Evolutionary conservation across 352 stramenopile species (phyloP), one percentile per base, ranked within the genome.

Genomic region (Pythium myriotylum): DNA sequence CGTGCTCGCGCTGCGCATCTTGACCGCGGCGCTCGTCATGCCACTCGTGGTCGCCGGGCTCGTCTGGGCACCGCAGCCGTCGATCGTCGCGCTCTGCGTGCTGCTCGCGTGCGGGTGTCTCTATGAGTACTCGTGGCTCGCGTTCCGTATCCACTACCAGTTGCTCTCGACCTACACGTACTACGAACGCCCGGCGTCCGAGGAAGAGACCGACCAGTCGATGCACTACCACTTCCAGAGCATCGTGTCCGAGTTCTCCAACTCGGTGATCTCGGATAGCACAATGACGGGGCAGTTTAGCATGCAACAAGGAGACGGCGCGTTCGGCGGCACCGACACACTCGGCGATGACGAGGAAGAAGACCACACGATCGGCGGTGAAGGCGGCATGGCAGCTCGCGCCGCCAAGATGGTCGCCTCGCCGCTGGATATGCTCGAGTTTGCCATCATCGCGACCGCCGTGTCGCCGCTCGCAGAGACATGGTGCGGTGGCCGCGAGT

Each of bases 111-210:
- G 54, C 14, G 20, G 61, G 13, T 66, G 63, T 46, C 12, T 43
- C 16, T 70, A 70, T 20, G 66, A 73, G 27, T 73, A 62, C 40
- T 55, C 66, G 29, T 73, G 66, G 66, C 29, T 73, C 40, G 66
- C 66, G 22, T 66, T 70, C 57, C 66, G 66, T 26, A 64, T 73
- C 41, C 66, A 73, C 37, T 67, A 56, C 60, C 66, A 65, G 14
- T n/a, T 73, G 6, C 27, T 69, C n/a, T 52, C 48, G 27, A 69
- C 65, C 1, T 68, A 65, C 29, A 41, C 29, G 13, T 65, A 57
- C 49, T 73, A 73, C 50, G 65, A 73, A 47, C 52, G 52, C 17
- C 59, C 57, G 12, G 51, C 60, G 16, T 59, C 55, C 22, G 37
- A 65, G 12, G 46, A 59, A 33, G 39, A 62, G n/a, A n/a, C n/a